Conservation (phyloP, 768 basidiomycete genomes). For the Roridomyces roridus region DNA sequence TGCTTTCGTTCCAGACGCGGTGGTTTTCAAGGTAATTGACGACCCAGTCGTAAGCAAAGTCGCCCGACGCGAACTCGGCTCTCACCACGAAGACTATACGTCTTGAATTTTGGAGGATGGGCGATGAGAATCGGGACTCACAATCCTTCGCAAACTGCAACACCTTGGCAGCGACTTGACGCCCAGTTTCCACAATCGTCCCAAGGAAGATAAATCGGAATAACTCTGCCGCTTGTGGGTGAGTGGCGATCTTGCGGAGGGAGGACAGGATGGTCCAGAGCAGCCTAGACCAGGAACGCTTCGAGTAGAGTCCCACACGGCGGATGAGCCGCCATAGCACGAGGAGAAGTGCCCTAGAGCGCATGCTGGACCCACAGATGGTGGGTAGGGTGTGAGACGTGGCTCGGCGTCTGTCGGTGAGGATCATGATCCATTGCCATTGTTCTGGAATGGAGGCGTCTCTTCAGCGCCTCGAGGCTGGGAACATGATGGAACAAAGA, state of each 20-base stretch:
- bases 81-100: neutral
- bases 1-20: slow-evolving; percentile 16
- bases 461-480: no score
- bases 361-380: no score
- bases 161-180: neutral
- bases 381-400: no score
- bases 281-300: neutral
- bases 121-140: neutral
- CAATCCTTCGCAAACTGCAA: neutral
- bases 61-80: slow-evolving; percentile 6
- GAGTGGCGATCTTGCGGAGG: slow-evolving; percentile 2
- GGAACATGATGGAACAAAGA: no score
- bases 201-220: slow-evolving; percentile 17
- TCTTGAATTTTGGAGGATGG: no score
- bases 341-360: no score
- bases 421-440: no score
- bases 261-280: neutral
- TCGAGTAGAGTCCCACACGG: no score
- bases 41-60: slow-evolving; percentile 21
- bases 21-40: slow-evolving; percentile 14
- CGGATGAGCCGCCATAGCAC: no score
- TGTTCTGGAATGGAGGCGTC: no score
- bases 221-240: slow-evolving; percentile 8
- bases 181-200: slow-evolving; percentile 5
- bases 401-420: no score